A percentile compares a stretch with the other conserved stretches of the same genome.
phyloP scores from a whole-genome alignment of 331 rosid genomes.

The Phaseolus coccineus region DNA sequence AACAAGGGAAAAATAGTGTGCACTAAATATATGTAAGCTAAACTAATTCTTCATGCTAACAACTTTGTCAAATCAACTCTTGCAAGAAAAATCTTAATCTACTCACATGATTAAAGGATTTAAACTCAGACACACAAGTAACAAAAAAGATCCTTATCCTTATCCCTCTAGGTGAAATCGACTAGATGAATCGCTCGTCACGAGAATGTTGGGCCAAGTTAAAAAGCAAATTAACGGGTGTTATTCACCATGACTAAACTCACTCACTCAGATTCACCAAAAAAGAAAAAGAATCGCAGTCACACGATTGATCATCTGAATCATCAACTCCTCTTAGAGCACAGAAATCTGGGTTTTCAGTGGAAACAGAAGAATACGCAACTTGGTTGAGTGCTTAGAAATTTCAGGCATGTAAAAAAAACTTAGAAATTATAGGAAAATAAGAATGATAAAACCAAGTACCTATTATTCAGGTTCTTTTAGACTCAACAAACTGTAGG shows the following conservation, averaged over 20 bases:
- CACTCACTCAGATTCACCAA: background rate
- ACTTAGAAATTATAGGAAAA: constrained; percentile 26
- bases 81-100: background rate
- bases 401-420: constrained; percentile 26
- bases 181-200: background rate
- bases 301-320: constrained; percentile 22
- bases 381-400: constrained; percentile 25
- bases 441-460: constrained; percentile 41
- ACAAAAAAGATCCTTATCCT: background rate
- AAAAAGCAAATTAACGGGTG: background rate
- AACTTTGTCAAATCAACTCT: constrained; percentile 34
- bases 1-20: constrained; percentile 17
- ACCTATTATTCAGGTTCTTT: constrained; percentile 47
- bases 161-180: background rate
- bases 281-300: background rate
- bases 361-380: constrained; percentile 19
- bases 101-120: constrained; percentile 16
- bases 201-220: background rate
- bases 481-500: constrained; percentile 28
- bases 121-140: constrained; percentile 6
- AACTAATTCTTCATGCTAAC: constrained; percentile 7
- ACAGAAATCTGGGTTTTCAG: constrained; percentile 13
- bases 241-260: background rate
- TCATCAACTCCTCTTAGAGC: constrained; percentile 20
- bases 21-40: constrained; percentile 20